A percentile compares a stretch with the other conserved stretches of the same genome.
These are phyloP conservation scores for Beta lomatogona DNA, from an alignment of 179 eudicot genomes.

Conservation along the genomic window DNA sequence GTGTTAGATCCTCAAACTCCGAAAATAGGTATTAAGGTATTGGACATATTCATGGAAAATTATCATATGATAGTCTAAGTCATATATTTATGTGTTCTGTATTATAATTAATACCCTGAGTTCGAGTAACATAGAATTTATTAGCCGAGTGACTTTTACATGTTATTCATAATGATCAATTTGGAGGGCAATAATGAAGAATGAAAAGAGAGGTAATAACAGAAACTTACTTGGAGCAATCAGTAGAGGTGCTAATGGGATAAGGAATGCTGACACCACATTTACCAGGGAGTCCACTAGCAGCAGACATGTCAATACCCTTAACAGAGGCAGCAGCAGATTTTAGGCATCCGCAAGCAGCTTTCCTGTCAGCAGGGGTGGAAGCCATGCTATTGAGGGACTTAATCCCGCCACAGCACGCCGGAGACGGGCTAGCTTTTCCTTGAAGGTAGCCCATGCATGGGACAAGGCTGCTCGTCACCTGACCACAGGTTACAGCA, in stretches of 20 bases:
- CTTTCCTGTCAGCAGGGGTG: constrained; percentile 44
- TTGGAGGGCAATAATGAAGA: too few relatives aligned
- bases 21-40: too few relatives aligned
- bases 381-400: constrained; percentile 28
- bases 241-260: constrained; percentile 48
- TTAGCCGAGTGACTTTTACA: too few relatives aligned
- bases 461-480: constrained; percentile 8
- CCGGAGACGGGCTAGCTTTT: background rate
- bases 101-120: too few relatives aligned
- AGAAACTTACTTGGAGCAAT: constrained; percentile 52
- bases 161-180: background rate
- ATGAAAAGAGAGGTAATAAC: background rate
- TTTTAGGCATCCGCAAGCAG: constrained; percentile 50
- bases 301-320: constrained; percentile 10
- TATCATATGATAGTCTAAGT: too few relatives aligned
- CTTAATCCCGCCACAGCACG: constrained; percentile 42
- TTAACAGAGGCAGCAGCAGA: background rate
- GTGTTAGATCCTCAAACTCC: too few relatives aligned
- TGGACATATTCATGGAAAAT: too few relatives aligned
- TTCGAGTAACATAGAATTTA: too few relatives aligned
- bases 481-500: constrained; percentile 34
- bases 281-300: constrained; percentile 35
- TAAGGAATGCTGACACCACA: constrained; percentile 51
- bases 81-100: too few relatives aligned
- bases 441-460: constrained; percentile 20